Conservation (phyloP, 129 eudicot genomes). For the Pittosporum tobira region DNA sequence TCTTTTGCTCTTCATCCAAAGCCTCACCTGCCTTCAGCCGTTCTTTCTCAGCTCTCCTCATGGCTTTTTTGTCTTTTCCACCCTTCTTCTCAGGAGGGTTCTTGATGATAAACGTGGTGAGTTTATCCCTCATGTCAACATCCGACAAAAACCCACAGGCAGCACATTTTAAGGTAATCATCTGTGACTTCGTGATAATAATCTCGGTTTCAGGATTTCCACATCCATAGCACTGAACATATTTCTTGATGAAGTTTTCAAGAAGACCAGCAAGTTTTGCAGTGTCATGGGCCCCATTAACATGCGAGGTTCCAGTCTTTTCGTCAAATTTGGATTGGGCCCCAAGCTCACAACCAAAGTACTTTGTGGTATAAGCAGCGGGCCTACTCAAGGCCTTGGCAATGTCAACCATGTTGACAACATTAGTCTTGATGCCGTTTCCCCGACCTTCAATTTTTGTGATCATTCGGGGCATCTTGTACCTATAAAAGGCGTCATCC, state of each 20-base stretch:
- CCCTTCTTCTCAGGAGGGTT: constrained; percentile 38
- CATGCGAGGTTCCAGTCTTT: constrained; percentile 26
- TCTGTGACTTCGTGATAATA: constrained; percentile 24
- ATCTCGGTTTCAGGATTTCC: constrained; percentile 39
- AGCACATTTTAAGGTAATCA: constrained; percentile 31
- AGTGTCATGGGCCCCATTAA: constrained; percentile 36
- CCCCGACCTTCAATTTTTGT: constrained; percentile 34
- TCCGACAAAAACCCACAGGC: constrained; percentile 36
- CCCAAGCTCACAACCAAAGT: constrained; percentile 35
- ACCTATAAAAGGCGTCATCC: constrained; percentile 42
- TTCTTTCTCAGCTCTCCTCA: constrained; percentile 33
- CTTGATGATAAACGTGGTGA: constrained; percentile 28
- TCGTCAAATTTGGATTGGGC: constrained; percentile 40
- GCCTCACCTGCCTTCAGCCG: constrained; percentile 25
- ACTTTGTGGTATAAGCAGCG: constrained; percentile 28
- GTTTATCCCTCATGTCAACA: constrained; percentile 39
- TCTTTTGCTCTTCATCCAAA: constrained; percentile 25
- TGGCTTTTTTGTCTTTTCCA: constrained; percentile 29
- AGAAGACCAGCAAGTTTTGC: constrained; percentile 28
- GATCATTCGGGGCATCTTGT: constrained; percentile 34
- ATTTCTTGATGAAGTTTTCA: constrained; percentile 33
- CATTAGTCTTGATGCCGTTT: constrained; percentile 37
- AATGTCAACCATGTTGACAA: constrained; percentile 39
- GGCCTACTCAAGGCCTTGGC: constrained; percentile 34
- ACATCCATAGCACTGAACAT: constrained; percentile 38